These are phyloP conservation scores for Eimeria sp. DNA, from an alignment of 169 alveolate species.

Conservation along the genomic window DNA sequence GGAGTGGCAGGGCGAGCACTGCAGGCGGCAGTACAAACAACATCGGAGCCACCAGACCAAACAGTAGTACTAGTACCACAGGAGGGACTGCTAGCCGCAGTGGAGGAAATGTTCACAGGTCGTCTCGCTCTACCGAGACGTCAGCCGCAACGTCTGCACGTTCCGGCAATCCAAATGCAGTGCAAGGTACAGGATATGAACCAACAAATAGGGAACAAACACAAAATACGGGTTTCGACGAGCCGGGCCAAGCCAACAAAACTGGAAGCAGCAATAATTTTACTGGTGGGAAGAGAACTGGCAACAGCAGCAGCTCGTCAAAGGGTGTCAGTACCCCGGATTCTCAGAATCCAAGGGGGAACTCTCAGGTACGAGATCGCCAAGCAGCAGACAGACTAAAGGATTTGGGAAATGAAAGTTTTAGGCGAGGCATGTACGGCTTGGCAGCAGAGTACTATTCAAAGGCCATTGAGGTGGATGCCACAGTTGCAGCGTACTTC, in stretches of 20 bases:
- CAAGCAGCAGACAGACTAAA: conserved; percentile 74
- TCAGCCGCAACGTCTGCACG: conserved; percentile 6
- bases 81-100: conserved; percentile 24
- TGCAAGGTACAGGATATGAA: background rate
- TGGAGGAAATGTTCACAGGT: conserved; percentile 2
- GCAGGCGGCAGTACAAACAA: conserved; percentile 11
- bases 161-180: conserved; percentile 1
- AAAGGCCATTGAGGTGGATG: conserved; percentile 89
- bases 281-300: background rate
- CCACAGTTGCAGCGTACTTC: conserved; percentile 89
- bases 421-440: conserved; percentile 90
- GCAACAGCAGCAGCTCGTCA: conserved; percentile 37
- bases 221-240: background rate
- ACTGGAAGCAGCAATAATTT: conserved; percentile 21
- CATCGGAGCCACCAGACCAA: background rate
- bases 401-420: conserved; percentile 90
- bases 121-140: background rate
- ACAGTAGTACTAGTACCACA: conserved; percentile 11
- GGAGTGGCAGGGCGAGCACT: conserved; percentile 36
- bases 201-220: background rate
- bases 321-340: background rate
- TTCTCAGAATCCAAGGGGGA: background rate
- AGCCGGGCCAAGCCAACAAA: background rate
- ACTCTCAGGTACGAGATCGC: conserved; percentile 39
- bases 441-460: conserved; percentile 92